Conservation (phyloP, 805 yeast species). For the Barnettozyma botsteinii region DNA sequence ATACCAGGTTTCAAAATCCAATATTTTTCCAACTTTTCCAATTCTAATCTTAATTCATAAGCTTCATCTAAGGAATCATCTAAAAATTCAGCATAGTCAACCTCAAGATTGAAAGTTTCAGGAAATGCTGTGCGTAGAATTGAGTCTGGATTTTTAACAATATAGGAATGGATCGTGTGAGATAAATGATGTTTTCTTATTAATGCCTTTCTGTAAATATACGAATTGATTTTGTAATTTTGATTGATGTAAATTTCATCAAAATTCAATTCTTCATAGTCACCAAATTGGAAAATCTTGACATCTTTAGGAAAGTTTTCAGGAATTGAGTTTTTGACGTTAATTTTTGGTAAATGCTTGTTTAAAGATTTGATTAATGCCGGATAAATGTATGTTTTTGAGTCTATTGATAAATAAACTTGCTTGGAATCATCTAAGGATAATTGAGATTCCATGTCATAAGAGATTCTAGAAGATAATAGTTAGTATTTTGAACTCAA, state of each 20-base stretch:
- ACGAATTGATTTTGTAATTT: constrained; percentile 64
- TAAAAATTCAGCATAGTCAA: constrained; percentile 92
- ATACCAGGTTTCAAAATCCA: constrained; percentile 95
- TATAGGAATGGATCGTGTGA: constrained; percentile 72
- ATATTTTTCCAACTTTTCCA: constrained; percentile 53
- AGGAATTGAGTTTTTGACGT: constrained; percentile 3
- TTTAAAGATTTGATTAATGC: constrained; percentile 30
- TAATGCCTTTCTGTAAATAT: constrained; percentile 82
- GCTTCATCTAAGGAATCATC: constrained; percentile 93
- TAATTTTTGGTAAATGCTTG: constrained; percentile 29
- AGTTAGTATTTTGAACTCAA: too few species aligned
- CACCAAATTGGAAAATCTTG: constrained; percentile 72
- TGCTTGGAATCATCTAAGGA: background rate
- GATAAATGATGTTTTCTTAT: constrained; percentile 87
- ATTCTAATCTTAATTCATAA: constrained; percentile 78
- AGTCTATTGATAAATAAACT: constrained; percentile 29
- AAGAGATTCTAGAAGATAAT: too few species aligned
- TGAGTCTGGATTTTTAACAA: constrained; percentile 69
- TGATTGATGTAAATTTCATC: constrained; percentile 48
- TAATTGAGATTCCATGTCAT: too few species aligned
- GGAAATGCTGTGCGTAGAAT: constrained; percentile 59
- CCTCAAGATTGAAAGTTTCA: constrained; percentile 70
- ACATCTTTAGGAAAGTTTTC: constrained; percentile 2
- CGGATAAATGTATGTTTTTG: constrained; percentile 36
- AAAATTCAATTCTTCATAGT: constrained; percentile 82